A percentile compares a stretch with the other conserved stretches of the same genome.
Conservation (phyloP, 164 flowering plant genomes). For the Annona squamosa region DNA sequence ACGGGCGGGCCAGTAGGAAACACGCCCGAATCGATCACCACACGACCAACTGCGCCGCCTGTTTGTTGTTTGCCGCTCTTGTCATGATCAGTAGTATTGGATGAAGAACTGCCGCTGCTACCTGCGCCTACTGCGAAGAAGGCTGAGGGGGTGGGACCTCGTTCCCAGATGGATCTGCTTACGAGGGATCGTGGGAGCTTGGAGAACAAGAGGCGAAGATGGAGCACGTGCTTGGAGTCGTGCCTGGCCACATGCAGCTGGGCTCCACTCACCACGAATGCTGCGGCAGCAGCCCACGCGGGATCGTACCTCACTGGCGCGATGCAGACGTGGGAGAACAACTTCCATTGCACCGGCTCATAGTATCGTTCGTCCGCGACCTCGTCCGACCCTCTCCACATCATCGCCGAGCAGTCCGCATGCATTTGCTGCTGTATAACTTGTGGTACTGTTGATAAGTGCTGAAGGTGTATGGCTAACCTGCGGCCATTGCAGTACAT, state of each 20-base stretch:
- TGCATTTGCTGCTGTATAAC: constrained; percentile 37
- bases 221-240: constrained; percentile 51
- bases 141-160: constrained; percentile 33
- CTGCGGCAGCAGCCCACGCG: constrained; percentile 21
- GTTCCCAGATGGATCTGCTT: constrained; percentile 42
- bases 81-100: no score
- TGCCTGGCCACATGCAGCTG: constrained; percentile 57
- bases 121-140: constrained; percentile 7
- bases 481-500: constrained; percentile 26
- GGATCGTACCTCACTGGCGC: constrained; percentile 49
- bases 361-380: constrained; percentile 17
- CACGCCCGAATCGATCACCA: constrained; percentile 52
- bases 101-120: no score
- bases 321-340: constrained; percentile 58
- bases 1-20: constrained; percentile 69
- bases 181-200: constrained; percentile 26
- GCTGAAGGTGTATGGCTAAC: constrained; percentile 74
- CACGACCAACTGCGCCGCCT: constrained; percentile 5
- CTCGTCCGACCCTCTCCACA: constrained; percentile 44
- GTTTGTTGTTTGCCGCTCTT: no score
- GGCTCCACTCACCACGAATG: constrained; percentile 71
- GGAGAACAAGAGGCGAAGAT: constrained; percentile 55
- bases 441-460: constrained; percentile 40
- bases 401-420: neutral
- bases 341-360: constrained; percentile 43